Conservation (phyloP, 345 rosid genomes). For the Erysimum cheiranthoides region DNA sequence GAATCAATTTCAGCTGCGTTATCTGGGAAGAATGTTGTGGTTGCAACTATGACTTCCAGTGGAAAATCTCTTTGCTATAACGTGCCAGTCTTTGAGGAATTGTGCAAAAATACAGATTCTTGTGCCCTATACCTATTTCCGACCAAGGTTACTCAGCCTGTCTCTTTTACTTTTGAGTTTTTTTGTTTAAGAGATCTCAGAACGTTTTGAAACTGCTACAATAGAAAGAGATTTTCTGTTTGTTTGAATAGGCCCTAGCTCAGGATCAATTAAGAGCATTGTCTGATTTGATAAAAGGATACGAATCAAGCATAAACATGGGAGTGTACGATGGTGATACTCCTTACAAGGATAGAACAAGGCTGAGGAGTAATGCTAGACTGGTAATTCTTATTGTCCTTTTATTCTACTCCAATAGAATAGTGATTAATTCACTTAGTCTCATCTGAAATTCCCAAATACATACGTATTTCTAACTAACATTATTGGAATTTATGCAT, state of each 20-base stretch:
- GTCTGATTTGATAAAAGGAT: constrained; percentile 55
- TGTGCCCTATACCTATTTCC: constrained; percentile 96
- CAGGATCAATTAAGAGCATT: constrained; percentile 92
- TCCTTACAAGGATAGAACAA: constrained; percentile 60
- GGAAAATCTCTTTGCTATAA: constrained; percentile 99
- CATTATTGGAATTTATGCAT: constrained; percentile 34
- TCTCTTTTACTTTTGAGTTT: constrained; percentile 13
- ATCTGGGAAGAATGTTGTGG: constrained; percentile 76
- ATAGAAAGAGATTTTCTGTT: constrained; percentile 15
- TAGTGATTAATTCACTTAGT: constrained; percentile 31
- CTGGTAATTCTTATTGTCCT: constrained; percentile 58
- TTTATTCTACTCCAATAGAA: constrained; percentile 19
- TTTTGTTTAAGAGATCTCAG: background rate
- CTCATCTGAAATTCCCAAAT: constrained; percentile 27
- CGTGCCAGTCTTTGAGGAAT: constrained; percentile 83
- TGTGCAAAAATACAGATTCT: constrained; percentile 64
- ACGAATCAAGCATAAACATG: constrained; percentile 56
- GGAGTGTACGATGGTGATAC: constrained; percentile 99
- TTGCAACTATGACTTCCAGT: constrained; percentile 96
- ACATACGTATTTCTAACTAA: constrained; percentile 26
- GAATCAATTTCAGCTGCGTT: constrained; percentile 80
- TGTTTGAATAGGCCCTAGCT: constrained; percentile 78
- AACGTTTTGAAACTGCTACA: background rate
- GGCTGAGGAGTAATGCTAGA: constrained; percentile 78
- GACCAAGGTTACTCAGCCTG: constrained; percentile 68